These are phyloP conservation scores for Rhizoclosmatium globosum DNA, from an alignment of 192 early-diverging fungal genomes.

Conservation along the genomic window DNA sequence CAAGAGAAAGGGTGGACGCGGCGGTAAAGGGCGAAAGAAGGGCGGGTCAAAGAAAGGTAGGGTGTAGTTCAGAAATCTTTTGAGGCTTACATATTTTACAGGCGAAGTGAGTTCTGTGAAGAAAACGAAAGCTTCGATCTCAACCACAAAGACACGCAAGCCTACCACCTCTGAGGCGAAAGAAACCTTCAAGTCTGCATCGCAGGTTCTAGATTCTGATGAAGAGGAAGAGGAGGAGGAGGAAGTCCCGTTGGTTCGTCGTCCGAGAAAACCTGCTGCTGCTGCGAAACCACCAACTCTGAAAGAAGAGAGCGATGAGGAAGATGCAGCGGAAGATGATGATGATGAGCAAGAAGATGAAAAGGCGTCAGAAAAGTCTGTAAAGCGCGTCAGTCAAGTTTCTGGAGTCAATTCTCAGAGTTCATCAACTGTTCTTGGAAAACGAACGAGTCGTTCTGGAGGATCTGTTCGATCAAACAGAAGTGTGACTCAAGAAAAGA, in stretches of 20 bases:
- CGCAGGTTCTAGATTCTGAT: not conserved
- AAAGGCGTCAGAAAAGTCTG: constrained; percentile 29
- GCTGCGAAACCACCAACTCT: not conserved
- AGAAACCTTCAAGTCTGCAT: not conserved
- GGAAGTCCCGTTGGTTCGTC: constrained; percentile 10
- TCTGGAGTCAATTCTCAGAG: constrained; percentile 5
- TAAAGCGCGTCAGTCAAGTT: not conserved
- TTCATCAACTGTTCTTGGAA: constrained; percentile 8
- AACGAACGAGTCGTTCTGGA: not conserved
- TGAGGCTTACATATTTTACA: too few relatives aligned
- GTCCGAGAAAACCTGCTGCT: not conserved
- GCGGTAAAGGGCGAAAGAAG: constrained; percentile 7
- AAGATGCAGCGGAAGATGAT: too few relatives aligned
- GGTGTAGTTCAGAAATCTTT: not conserved
- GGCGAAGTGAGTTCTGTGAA: too few relatives aligned
- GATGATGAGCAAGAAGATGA: constrained; percentile 41
- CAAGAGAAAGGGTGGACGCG: not conserved
- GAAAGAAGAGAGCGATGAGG: constrained; percentile 31
- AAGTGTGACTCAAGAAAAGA: not conserved
- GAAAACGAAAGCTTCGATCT: too few relatives aligned
- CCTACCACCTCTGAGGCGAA: not conserved
- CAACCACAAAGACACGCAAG: not conserved
- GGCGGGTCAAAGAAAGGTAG: constrained; percentile 3
- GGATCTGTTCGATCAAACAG: not conserved
- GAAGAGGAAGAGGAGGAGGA: constrained; percentile 36